These are phyloP conservation scores for Berkeleyomyces basicola DNA, from an alignment of 2,329 filamentous ascomycete genomes.

Conservation along the genomic window DNA sequence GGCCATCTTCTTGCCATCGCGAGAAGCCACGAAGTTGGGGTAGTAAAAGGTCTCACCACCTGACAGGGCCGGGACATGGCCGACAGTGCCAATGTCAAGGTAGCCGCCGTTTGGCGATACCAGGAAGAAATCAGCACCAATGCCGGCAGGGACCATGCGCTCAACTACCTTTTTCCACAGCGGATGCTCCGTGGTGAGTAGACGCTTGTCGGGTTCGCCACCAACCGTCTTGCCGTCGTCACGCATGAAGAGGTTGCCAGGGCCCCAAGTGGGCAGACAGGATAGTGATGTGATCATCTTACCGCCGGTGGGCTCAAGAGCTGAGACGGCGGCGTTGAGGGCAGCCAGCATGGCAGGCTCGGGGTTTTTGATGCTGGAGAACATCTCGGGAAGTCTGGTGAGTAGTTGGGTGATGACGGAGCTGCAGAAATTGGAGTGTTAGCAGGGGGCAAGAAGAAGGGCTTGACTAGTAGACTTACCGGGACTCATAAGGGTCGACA, in stretches of 20 bases:
- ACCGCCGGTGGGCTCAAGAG: slow-evolving; percentile 71
- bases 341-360: slow-evolving; percentile 78
- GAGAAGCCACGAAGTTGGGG: slow-evolving; percentile 79
- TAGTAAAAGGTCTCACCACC: slow-evolving; percentile 95
- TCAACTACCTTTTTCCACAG: slow-evolving; percentile 73
- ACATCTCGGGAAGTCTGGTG: slow-evolving; percentile 66
- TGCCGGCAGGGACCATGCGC: slow-evolving; percentile 72
- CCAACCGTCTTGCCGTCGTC: slow-evolving; percentile 77
- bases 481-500: slow-evolving; percentile 84
- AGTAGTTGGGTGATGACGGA: slow-evolving; percentile 78
- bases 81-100: slow-evolving; percentile 82
- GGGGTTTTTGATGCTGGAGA: slow-evolving; percentile 73
- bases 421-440: slow-evolving; percentile 20
- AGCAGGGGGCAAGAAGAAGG: not conserved
- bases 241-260: slow-evolving; percentile 66
- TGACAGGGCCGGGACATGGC: slow-evolving; percentile 72
- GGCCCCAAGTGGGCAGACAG: slow-evolving; percentile 81
- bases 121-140: slow-evolving; percentile 89
- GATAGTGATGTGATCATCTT: slow-evolving; percentile 82
- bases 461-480: slow-evolving; percentile 26
- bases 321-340: slow-evolving; percentile 67
- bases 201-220: slow-evolving; percentile 79
- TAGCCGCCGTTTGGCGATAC: slow-evolving; percentile 81
- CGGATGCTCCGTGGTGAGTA: slow-evolving; percentile 79
- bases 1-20: slow-evolving; percentile 70